A percentile compares a stretch with the other conserved stretches of the same genome.
Evolutionary conservation across 148 eudicot genomes (phyloP).

Genomic region (Pouteria glomerata): DNA sequence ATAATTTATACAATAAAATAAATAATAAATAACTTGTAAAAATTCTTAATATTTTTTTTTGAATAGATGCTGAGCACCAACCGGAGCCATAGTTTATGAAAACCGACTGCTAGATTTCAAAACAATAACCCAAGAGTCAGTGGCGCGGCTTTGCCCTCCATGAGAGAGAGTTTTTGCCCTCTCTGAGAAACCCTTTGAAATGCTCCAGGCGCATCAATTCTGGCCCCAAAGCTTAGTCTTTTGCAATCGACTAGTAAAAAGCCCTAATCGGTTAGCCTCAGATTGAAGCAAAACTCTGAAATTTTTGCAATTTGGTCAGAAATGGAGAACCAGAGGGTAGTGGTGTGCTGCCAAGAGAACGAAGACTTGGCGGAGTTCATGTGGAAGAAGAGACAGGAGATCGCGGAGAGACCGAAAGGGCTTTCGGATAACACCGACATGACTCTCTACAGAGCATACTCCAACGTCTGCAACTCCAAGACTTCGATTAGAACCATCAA

Average conservation of each 20-base stretch:
- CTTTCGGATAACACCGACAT: slow-evolving; percentile 39
- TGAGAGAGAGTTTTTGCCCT: no score
- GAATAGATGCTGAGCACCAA: no score
- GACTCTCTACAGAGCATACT: slow-evolving; percentile 49
- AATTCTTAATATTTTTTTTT: no score
- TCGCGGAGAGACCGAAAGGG: slow-evolving; percentile 41
- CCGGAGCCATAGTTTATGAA: no score
- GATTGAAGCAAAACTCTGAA: background rate
- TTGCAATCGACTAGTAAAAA: background rate
- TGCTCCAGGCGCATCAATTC: background rate
- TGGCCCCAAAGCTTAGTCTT: background rate
- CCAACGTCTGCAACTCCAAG: slow-evolving; percentile 48
- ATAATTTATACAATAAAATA: no score
- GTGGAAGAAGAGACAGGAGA: slow-evolving; percentile 45
- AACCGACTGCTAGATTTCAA: no score
- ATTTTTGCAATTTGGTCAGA: background rate
- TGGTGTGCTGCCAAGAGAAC: slow-evolving; percentile 60
- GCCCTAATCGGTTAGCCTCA: background rate
- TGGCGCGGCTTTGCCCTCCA: no score
- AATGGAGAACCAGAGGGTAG: slow-evolving; percentile 37
- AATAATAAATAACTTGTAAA: no score
- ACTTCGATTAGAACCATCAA: slow-evolving; percentile 47
- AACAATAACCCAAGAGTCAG: no score
- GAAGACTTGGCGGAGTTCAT: slow-evolving; percentile 45
- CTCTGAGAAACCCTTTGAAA: no score